These are phyloP conservation scores for Megacollybia marginata DNA, from an alignment of 768 basidiomycete species.

Conservation along the genomic window DNA sequence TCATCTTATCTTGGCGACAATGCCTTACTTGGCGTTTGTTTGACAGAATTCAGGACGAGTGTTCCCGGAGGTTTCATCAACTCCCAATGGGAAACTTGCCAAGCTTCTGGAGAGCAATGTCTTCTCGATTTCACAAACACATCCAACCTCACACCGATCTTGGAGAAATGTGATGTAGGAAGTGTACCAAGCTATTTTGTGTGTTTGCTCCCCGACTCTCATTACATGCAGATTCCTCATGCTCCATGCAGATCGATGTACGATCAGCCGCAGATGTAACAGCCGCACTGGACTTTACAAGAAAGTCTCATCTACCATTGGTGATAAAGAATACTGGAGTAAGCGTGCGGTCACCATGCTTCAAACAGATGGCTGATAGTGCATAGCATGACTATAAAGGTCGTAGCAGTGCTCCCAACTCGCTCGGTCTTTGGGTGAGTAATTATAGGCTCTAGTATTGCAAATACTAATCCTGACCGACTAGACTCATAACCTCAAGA, in stretches of 20 bases:
- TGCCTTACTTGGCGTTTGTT: background rate
- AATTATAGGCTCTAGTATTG: constrained; percentile 4
- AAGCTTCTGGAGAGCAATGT: constrained; percentile 36
- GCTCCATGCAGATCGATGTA: constrained; percentile 32
- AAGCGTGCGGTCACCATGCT: constrained; percentile 8
- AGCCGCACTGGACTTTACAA: constrained; percentile 37
- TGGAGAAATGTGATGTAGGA: constrained; percentile 25
- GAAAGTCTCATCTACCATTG: constrained; percentile 29
- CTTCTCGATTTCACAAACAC: constrained; percentile 34
- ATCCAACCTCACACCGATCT: constrained; percentile 20
- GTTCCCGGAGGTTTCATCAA: constrained; percentile 24
- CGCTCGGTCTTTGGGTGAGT: constrained; percentile 39
- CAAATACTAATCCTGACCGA: background rate
- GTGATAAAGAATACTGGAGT: constrained; percentile 48
- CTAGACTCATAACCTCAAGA: constrained; percentile 9
- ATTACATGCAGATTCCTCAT: constrained; percentile 3
- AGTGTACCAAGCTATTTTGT: constrained; percentile 34
- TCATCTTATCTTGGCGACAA: background rate
- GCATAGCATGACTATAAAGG: constrained; percentile 42
- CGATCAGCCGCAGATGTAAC: constrained; percentile 28
- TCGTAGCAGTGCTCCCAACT: constrained; percentile 35
- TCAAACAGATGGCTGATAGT: background rate
- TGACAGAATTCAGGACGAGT: constrained; percentile 13
- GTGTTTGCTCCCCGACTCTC: constrained; percentile 6
- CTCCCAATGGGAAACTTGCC: constrained; percentile 52